Evolutionary conservation across 116 monocot species (phyloP).

Genomic region (Phalaenopsis hybrid): DNA sequence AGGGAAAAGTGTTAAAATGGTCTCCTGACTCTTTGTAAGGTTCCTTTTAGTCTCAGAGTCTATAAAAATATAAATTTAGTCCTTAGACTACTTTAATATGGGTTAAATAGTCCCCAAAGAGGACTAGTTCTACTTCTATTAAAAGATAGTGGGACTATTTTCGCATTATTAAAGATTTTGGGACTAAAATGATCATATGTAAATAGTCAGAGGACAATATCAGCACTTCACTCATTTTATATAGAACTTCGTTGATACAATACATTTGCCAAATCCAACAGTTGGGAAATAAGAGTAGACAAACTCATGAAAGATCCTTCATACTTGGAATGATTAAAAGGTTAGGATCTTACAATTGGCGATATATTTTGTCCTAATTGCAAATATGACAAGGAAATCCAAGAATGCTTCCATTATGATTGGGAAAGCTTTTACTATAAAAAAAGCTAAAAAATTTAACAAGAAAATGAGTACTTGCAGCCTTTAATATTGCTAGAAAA

Average conservation of each 20-base stretch:
- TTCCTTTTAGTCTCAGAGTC: too few relatives aligned
- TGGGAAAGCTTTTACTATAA: neutral
- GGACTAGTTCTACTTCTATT: too few relatives aligned
- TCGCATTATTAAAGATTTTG: too few relatives aligned
- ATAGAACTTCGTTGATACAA: neutral
- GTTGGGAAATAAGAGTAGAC: neutral
- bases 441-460: neutral
- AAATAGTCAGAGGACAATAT: too few relatives aligned
- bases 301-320: conserved; percentile 1
- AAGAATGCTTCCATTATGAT: neutral
- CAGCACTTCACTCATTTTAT: too few relatives aligned
- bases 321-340: neutral
- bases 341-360: neutral
- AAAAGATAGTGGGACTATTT: too few relatives aligned
- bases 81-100: too few relatives aligned
- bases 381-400: neutral
- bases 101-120: too few relatives aligned
- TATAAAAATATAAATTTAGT: too few relatives aligned
- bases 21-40: too few relatives aligned
- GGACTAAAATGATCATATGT: too few relatives aligned
- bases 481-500: neutral
- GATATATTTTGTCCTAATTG: neutral
- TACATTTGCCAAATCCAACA: neutral
- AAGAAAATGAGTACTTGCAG: neutral
- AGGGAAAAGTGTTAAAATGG: too few relatives aligned